Evolutionary conservation across 2,329 filamentous ascomycete genomes (phyloP).

Genomic region (Sarocladium strictum): DNA sequence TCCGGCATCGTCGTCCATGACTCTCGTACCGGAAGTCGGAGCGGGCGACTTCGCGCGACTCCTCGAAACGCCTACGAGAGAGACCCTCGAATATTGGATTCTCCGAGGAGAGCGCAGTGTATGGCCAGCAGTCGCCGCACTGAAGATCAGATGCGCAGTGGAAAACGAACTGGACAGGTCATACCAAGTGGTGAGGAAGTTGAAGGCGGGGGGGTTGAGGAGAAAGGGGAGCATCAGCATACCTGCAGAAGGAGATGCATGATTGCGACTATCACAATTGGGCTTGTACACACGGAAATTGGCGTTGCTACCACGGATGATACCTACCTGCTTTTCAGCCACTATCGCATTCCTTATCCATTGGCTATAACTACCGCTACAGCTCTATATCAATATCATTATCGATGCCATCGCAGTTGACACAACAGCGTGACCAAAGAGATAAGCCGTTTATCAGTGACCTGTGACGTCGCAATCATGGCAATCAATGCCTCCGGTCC

Average conservation of each 20-base stretch:
- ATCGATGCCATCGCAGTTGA: too few species aligned
- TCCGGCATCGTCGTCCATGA: constrained; percentile 65
- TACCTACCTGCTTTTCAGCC: constrained; percentile 1
- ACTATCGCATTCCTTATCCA: background rate
- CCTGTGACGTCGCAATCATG: background rate
- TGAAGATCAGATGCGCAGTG: constrained; percentile 76
- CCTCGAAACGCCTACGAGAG: constrained; percentile 74
- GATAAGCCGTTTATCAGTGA: background rate
- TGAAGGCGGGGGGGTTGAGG: constrained; percentile 46
- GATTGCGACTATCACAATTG: background rate
- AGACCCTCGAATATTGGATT: constrained; percentile 80
- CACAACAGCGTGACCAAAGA: background rate
- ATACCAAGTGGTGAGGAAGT: constrained; percentile 70
- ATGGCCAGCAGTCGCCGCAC: constrained; percentile 80
- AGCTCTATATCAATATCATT: background rate
- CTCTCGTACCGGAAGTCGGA: constrained; percentile 74
- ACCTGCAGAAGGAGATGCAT: background rate
- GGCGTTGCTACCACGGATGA: background rate
- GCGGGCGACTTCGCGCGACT: constrained; percentile 68
- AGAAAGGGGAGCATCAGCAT: constrained; percentile 35
- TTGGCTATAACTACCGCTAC: background rate
- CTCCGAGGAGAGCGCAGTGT: constrained; percentile 77
- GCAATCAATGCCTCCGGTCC: too few species aligned
- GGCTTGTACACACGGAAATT: background rate
- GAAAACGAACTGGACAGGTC: constrained; percentile 84